Percentiles rank a stretch among this genome's conserved stretches.
Evolutionary conservation across 2,329 filamentous ascomycete genomes (phyloP).

Genomic region (Cladosporium sphaerospermum): DNA sequence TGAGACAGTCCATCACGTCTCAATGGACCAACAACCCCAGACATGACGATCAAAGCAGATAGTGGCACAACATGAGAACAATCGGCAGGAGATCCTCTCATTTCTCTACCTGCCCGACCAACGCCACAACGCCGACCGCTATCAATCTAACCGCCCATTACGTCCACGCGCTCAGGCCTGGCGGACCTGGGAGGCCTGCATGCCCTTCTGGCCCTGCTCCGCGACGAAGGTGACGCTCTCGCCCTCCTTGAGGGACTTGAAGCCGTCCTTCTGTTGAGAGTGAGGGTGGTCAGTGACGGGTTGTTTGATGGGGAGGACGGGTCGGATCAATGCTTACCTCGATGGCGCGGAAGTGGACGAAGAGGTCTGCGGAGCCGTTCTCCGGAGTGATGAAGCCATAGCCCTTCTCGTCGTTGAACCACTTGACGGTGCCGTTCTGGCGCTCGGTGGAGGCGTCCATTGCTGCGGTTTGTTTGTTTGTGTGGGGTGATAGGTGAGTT

Average conservation of each 20-base stretch:
- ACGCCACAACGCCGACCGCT: no score
- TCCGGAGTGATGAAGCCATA: slow-evolving; percentile 13
- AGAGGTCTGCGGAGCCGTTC: slow-evolving; percentile 13
- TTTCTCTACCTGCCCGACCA: no score
- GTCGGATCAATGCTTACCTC: slow-evolving; percentile 3
- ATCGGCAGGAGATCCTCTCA: no score
- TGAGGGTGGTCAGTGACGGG: neutral
- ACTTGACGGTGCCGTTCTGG: slow-evolving; percentile 13
- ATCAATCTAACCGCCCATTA: no score
- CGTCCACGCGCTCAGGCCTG: no score
- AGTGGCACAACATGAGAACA: no score
- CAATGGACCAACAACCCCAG: no score
- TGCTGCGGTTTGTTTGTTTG: neutral
- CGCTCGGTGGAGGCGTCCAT: slow-evolving; percentile 11
- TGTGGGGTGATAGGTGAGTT: neutral
- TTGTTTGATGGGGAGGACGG: neutral
- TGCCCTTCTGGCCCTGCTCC: slow-evolving; percentile 13
- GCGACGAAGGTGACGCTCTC: slow-evolving; percentile 11
- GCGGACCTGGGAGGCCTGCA: slow-evolving; percentile 11
- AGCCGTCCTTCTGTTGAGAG: slow-evolving; percentile 6
- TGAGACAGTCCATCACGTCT: no score
- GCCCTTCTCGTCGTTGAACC: slow-evolving; percentile 13
- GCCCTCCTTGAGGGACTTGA: slow-evolving; percentile 13
- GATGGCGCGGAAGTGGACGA: slow-evolving; percentile 14
- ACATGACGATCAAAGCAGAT: no score